Base-by-base conservation (phyloP, 345 rosid genomes). In the Euphorbia tirucalli region DNA sequence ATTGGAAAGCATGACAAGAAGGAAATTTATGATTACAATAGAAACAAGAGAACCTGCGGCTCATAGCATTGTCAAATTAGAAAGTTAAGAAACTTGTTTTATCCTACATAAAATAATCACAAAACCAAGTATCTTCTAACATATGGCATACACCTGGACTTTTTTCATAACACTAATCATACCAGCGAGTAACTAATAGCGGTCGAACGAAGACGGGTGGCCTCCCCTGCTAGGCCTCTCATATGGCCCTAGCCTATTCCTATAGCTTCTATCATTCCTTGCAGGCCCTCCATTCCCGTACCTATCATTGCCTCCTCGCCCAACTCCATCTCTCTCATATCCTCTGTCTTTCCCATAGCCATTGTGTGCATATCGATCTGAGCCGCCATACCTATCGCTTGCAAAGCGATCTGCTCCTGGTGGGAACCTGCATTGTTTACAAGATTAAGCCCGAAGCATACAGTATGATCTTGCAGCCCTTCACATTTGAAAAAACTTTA, bases 221-320 rank as follows among this genome's bases (percentile, higher is more conserved):
- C 89, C 90, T 25, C 88, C 94, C 72, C 93, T 77, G 81, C 85
- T 75, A 4, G 97, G 91, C 43, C 98, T 89, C 31, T 93, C 98
- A 46, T 89, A 96, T 2, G 98, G 99, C 43, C 83, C 88, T 4
- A 87, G 75, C 74, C 94, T 86, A 71, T 72, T 89, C 75, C 97
- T 80, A 79, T 87, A 93, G 76, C 85, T 83, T 80, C 96, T 86
- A 24, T 89, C 98, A 0, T 79, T 78, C 9, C 90, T 78, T 28
- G 82, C 80, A 0, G 96, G 92, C 15, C 97, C 99, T 61, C 96
- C 97, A 71, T 78, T 75, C 61, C 85, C 86, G 37, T 86, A 90
- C 81, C 98, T 83, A 61, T 91, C 93, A 69, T 72, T 72, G 35
- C 87, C 91, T 41, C 85, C 93, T 66, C 91, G 83, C 0, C 88